Evolutionary conservation across 305 asterid species (phyloP).

Genomic region (Striga hermonthica): DNA sequence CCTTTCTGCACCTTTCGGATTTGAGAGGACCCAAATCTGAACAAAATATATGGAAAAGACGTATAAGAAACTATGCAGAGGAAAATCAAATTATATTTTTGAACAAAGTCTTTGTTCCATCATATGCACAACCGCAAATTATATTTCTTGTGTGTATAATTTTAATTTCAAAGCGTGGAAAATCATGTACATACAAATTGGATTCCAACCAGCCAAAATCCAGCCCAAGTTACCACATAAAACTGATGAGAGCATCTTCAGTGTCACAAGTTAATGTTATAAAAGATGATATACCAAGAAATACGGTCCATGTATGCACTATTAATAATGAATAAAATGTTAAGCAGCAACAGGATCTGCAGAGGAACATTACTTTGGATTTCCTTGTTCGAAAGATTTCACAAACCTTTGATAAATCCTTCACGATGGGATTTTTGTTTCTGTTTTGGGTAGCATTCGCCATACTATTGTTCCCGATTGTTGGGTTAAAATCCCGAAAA

Average conservation of each 20-base stretch:
- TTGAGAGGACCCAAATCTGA: constrained; percentile 82
- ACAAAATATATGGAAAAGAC: constrained; percentile 20
- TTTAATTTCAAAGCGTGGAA: not conserved
- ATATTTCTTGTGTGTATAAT: not conserved
- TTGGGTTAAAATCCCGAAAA: constrained; percentile 36
- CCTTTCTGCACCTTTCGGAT: constrained; percentile 83
- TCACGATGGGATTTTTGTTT: constrained; percentile 30
- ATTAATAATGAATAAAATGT: no score
- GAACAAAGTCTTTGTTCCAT: not conserved
- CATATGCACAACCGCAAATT: not conserved
- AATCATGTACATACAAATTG: no score
- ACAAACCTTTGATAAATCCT: constrained; percentile 54
- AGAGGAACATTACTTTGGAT: not conserved
- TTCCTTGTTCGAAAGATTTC: constrained; percentile 21
- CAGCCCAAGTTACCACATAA: not conserved
- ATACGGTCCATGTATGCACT: not conserved
- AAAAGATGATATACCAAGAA: not conserved
- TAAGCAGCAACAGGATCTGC: not conserved
- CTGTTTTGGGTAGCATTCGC: constrained; percentile 34
- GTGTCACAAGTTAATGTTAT: not conserved
- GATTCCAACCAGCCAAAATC: not conserved
- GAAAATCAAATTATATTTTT: not conserved
- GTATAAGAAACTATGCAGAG: not conserved
- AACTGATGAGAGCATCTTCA: not conserved
- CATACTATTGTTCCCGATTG: constrained; percentile 32